Base-by-base conservation (phyloP, 768 basidiomycete species). In the Coprinellus micaceus region DNA sequence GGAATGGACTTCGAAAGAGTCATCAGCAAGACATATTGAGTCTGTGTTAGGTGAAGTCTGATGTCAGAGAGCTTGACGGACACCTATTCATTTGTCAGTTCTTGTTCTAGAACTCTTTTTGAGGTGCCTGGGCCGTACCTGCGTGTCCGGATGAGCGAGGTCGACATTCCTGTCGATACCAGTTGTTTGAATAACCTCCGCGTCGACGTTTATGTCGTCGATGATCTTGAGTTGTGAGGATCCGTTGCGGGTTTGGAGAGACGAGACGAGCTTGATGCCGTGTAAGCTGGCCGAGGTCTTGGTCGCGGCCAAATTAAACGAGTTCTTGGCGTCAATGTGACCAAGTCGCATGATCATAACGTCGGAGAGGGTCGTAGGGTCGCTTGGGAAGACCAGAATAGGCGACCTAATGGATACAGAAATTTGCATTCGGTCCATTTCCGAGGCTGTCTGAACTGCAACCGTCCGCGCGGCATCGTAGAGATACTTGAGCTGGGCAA, bases 401-500 rank as follows among this genome's bases (percentile, higher is more conserved):
- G 97, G 97, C 0, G 94, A 88, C 71, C 89, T 92, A 65, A 98
- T 77, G 24, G 86, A 84, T n/a, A 98, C 68, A 56, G 93, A 83
- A 71, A 94, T 98, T 68, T 91, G 84, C 90, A 98, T 94, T 51
- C 86, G 83, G 62, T 91, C 87, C n/a, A 95, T 89, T 69, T 91
- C 91, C n/a, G 92, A 85, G 4, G 94, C 97, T 47, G 82, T 79
- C 67, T 98, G 92, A 24, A 91, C 94, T 37, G 97, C 97, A 21
- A 84, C 96, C 66, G 91, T 86, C 2, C 92, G 90, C 11, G 96
- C 94, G 19, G 94, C 85, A 70, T 99, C 96, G 61, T 98, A 98
- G 11, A 98, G 69, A 1, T 89, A 89, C 74, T 98, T 98, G 63
- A 99, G 84, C 60, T 85, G 86, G 4, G 94, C 91, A 36, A 99